These are phyloP conservation scores for Plasmodium vinckei DNA, from an alignment of 169 alveolate species.

Conservation along the genomic window DNA sequence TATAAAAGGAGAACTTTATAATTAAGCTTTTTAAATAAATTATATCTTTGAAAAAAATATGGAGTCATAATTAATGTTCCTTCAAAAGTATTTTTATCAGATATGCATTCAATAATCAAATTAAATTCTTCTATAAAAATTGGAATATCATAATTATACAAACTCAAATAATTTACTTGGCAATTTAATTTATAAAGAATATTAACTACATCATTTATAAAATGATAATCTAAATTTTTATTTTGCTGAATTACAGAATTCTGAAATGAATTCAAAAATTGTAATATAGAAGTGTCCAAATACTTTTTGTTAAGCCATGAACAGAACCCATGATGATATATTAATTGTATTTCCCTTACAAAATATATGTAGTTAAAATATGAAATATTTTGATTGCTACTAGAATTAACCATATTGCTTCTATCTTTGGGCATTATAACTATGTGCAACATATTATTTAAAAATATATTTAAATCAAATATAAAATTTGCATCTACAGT, in stretches of 20 bases:
- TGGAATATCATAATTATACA: conserved; percentile 65
- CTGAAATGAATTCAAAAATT: conserved; percentile 49
- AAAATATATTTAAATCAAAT: conserved; percentile 8
- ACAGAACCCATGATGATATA: conserved; percentile 32
- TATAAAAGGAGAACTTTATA: conserved; percentile 45
- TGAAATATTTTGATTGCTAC: neutral
- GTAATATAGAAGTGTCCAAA: conserved; percentile 17
- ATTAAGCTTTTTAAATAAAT: conserved; percentile 53
- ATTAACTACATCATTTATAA: conserved; percentile 28
- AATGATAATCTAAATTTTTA: conserved; percentile 43
- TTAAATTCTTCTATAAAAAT: conserved; percentile 50
- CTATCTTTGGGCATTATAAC: conserved; percentile 1
- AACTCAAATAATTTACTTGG: conserved; percentile 1
- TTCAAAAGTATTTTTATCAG: conserved; percentile 37
- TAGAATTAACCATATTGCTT: too few relatives aligned
- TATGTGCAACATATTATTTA: conserved; percentile 26
- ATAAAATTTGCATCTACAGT: conserved; percentile 10
- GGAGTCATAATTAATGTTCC: conserved; percentile 44
- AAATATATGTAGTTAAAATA: conserved; percentile 17
- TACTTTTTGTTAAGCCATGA: conserved; percentile 45
- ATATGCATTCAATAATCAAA: conserved; percentile 67
- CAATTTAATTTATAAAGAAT: conserved; percentile 52
- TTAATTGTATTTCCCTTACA: conserved; percentile 52
- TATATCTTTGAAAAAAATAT: conserved; percentile 64
- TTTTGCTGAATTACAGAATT: conserved; percentile 2